Evolutionary conservation across 2,329 filamentous ascomycete genomes (phyloP).

Genomic region (Rosellinia necatrix): DNA sequence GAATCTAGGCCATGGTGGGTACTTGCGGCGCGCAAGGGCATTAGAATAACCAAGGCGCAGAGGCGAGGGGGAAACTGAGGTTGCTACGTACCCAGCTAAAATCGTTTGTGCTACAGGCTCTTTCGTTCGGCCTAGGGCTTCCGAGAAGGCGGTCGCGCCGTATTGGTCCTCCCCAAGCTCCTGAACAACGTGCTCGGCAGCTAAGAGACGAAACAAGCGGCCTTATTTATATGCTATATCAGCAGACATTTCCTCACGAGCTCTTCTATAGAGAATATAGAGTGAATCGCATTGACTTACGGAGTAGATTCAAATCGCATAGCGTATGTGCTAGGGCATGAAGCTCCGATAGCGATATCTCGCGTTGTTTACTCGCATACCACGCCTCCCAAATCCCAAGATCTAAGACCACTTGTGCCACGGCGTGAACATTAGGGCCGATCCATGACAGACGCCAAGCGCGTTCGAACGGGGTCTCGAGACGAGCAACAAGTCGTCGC

Average conservation of each 20-base stretch:
- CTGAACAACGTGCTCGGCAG: constrained; percentile 15
- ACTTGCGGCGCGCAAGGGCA: constrained; percentile 17
- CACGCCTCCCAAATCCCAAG: constrained; percentile 20
- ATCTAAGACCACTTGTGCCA: constrained; percentile 13
- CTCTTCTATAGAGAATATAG: too few relatives aligned
- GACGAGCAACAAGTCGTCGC: constrained; percentile 16
- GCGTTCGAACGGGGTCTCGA: constrained; percentile 24
- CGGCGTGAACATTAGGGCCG: constrained; percentile 10
- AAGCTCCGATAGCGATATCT: constrained; percentile 14
- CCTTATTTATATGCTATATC: constrained; percentile 7
- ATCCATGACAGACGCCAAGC: constrained; percentile 23
- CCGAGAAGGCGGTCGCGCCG: constrained; percentile 18
- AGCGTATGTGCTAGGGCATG: constrained; percentile 9
- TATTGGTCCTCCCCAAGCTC: constrained; percentile 22
- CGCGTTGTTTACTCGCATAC: constrained; percentile 8
- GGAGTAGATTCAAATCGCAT: constrained; percentile 20
- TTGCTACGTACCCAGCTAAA: constrained; percentile 12
- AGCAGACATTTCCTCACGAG: too few relatives aligned
- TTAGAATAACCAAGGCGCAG: not conserved
- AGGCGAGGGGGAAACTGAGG: not conserved
- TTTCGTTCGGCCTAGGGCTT: constrained; percentile 8
- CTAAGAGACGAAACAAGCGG: constrained; percentile 23
- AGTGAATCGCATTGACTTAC: not conserved
- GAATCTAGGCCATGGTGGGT: constrained; percentile 39
- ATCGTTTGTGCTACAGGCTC: constrained; percentile 22